Percentiles rank a stretch among this genome's conserved stretches.
Evolutionary conservation across 306 rosid genomes (phyloP).

Genomic region (Lablab purpureus): DNA sequence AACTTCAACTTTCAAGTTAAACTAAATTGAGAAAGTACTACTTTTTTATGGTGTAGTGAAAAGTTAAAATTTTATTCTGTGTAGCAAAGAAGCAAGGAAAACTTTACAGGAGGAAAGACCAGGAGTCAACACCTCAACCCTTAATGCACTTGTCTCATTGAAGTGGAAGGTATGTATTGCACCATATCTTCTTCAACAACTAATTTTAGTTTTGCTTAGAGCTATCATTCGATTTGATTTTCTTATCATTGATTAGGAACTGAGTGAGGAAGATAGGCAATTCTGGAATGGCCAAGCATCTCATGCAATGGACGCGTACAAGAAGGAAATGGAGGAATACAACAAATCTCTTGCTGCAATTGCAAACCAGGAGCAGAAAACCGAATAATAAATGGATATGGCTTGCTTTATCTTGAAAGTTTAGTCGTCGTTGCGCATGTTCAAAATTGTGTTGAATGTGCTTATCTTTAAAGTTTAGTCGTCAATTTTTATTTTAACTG

Average conservation of each 20-base stretch:
- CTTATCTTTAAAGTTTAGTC: not conserved
- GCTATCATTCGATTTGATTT: not conserved
- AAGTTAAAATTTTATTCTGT: not conserved
- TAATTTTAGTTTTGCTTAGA: not conserved
- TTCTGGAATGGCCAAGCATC: constrained; percentile 77
- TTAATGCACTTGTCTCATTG: constrained; percentile 72
- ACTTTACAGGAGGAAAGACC: constrained; percentile 66
- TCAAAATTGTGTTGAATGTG: constrained; percentile 58
- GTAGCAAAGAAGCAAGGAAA: constrained; percentile 84
- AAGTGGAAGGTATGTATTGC: constrained; percentile 76
- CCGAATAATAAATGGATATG: constrained; percentile 7
- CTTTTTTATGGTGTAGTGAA: not conserved
- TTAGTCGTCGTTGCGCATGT: constrained; percentile 27
- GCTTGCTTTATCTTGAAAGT: not conserved
- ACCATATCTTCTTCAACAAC: not conserved
- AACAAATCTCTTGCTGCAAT: constrained; percentile 60
- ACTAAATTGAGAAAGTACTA: not conserved
- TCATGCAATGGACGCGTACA: constrained; percentile 85
- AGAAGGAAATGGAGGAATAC: constrained; percentile 80
- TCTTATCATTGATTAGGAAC: constrained; percentile 55
- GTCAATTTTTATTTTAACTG: not conserved
- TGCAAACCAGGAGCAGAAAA: constrained; percentile 31
- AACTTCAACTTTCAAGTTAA: not conserved
- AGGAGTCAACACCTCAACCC: constrained; percentile 56
- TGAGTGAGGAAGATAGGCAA: constrained; percentile 74